Evolutionary conservation across 805 yeast genomes (phyloP).

Genomic region (Cyberlindnera bimundalis): DNA sequence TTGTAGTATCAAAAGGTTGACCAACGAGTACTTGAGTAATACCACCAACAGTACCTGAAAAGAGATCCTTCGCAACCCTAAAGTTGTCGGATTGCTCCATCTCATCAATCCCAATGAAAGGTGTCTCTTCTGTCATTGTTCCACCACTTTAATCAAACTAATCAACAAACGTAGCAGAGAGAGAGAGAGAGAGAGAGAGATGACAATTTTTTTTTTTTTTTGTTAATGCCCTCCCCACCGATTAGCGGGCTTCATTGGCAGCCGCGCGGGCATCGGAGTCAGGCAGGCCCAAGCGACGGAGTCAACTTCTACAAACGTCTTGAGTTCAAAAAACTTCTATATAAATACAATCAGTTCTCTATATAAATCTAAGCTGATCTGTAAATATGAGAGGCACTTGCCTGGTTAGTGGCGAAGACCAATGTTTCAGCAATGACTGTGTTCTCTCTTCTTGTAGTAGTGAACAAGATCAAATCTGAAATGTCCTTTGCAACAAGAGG

Average conservation of each 20-base stretch:
- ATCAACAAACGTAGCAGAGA: neutral
- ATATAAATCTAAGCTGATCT: conserved; percentile 29
- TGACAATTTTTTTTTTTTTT: neutral
- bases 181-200: too few relatives aligned
- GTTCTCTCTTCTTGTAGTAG: conserved; percentile 53
- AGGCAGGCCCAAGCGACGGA: too few relatives aligned
- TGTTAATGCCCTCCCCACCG: too few relatives aligned
- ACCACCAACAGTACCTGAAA: conserved; percentile 93
- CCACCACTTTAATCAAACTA: too few relatives aligned
- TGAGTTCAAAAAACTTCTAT: too few relatives aligned
- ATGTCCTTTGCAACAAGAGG: conserved; percentile 57
- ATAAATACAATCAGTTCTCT: too few relatives aligned
- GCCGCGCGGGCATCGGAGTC: too few relatives aligned
- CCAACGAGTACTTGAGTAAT: conserved; percentile 94
- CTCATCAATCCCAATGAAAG: conserved; percentile 12
- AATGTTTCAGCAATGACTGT: conserved; percentile 71
- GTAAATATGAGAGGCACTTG: conserved; percentile 52
- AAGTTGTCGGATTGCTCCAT: conserved; percentile 15
- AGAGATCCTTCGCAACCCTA: conserved; percentile 26
- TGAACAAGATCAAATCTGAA: conserved; percentile 36
- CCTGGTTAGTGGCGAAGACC: conserved; percentile 85
- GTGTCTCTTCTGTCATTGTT: conserved; percentile 18
- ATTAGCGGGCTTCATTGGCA: too few relatives aligned
- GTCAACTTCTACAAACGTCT: too few relatives aligned
- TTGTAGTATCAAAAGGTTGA: conserved; percentile 94